Percentiles rank a stretch among this genome's conserved stretches.
These are phyloP conservation scores for Zygoascus sp. DNA, from an alignment of 1,139 yeast species.

Conservation along the genomic window DNA sequence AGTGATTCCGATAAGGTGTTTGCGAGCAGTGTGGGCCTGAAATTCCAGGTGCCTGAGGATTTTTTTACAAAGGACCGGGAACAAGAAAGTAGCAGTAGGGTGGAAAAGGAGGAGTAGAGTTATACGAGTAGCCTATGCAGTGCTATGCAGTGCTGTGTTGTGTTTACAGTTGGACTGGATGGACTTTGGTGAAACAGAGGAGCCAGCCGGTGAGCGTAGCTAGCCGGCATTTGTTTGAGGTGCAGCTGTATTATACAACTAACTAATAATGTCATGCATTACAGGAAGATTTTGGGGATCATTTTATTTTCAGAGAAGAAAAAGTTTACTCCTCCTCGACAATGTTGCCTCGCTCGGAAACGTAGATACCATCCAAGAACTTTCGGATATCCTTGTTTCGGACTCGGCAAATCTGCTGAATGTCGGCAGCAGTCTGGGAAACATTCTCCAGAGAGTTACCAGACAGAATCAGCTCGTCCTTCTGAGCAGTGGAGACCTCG, in stretches of 20 bases:
- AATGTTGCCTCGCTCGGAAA: slow-evolving; percentile 91
- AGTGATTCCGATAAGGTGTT: slow-evolving; percentile 72
- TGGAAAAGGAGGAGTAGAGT: too few relatives aligned
- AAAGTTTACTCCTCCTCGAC: slow-evolving; percentile 52
- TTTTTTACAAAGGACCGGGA: slow-evolving; percentile 27
- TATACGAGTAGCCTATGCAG: too few relatives aligned
- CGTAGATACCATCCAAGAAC: slow-evolving; percentile 99
- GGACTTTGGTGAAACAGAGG: too few relatives aligned
- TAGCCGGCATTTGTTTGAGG: too few relatives aligned
- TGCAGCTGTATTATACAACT: too few relatives aligned
- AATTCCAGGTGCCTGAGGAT: slow-evolving; percentile 69
- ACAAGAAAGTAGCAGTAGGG: not conserved
- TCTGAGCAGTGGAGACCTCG: slow-evolving; percentile 75
- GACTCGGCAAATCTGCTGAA: slow-evolving; percentile 97
- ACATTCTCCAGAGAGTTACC: slow-evolving; percentile 99
- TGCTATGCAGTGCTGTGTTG: too few relatives aligned
- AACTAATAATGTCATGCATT: slow-evolving; percentile 6
- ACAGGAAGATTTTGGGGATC: not conserved
- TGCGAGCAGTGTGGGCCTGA: slow-evolving; percentile 53
- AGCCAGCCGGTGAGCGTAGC: too few relatives aligned
- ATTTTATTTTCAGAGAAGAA: not conserved
- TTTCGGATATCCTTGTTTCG: slow-evolving; percentile 99
- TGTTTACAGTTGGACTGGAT: too few relatives aligned
- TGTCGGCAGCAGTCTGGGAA: slow-evolving; percentile 97
- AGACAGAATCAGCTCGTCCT: slow-evolving; percentile 87